A percentile compares a stretch with the other conserved stretches of the same genome.
Evolutionary conservation across 108 stramenopile species (phyloP).

Genomic region (Discostella stelligeroides): DNA sequence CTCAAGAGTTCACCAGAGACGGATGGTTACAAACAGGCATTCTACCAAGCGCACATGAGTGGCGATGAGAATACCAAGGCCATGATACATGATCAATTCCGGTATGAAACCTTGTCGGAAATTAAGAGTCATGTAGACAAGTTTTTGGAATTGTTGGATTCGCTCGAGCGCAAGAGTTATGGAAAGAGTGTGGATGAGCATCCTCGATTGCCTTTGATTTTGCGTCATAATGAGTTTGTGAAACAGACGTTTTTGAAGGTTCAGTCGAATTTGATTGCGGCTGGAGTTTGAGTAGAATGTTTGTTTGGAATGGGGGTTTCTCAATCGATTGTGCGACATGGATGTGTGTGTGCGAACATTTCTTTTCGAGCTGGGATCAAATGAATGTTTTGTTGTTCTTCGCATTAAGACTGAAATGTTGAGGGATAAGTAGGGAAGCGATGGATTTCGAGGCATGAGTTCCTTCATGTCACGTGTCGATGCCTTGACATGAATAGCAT

Average conservation of each 20-base stretch:
- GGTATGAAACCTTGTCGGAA: conserved; percentile 48
- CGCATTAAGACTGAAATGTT: too few species aligned
- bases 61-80: conserved; percentile 56
- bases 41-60: conserved; percentile 59
- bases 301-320: neutral
- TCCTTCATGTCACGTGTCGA: too few species aligned
- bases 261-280: conserved; percentile 40
- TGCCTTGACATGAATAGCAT: too few species aligned
- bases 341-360: too few species aligned
- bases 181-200: conserved; percentile 56
- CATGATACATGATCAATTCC: conserved; percentile 55
- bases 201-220: conserved; percentile 59
- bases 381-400: too few species aligned
- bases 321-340: too few species aligned
- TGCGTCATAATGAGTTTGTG: conserved; percentile 57
- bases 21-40: conserved; percentile 41
- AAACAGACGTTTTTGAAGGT: conserved; percentile 59
- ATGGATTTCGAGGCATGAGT: too few species aligned
- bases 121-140: conserved; percentile 64
- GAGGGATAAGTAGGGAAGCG: too few species aligned
- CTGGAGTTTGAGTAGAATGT: conserved; percentile 9
- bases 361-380: too few species aligned
- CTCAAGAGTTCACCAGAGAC: conserved; percentile 29
- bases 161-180: conserved; percentile 44
- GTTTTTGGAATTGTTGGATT: conserved; percentile 45